Evolutionary conservation across 1,139 yeast species (phyloP), one percentile per base, ranked within the genome.

Genomic region (Maudiozyma humilis): DNA sequence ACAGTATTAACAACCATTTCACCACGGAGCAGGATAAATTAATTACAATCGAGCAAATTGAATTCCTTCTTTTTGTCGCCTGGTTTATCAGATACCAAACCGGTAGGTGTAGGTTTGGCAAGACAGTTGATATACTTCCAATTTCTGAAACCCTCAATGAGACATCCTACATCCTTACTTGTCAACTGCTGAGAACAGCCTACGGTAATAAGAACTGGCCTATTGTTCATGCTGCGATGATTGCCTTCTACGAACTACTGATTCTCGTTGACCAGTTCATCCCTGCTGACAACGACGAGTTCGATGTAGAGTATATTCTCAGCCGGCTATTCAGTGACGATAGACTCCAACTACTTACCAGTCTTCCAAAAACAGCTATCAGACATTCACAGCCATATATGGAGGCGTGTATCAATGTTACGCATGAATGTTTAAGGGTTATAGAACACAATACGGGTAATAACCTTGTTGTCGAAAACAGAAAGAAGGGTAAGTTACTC

Each of bases 131-230:
- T 15, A 34, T 52, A 42, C 8, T 53, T 52, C 20, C 80, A 2
- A 75, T 88, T 3, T 86, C 85, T 3, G 76, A 76, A 3, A 82
- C 80, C 1, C 66, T 89, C 36, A 75, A 79, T 49, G 86, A 81
- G 48, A 75, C 79, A 27, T 74, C 79, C 42, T 78, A 87, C 47
- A 72, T 78, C 37, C 68, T 82, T 34, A 69, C 85, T 25, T 69
- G 79, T 38, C 72, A 76, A 16, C 69, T 76, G 47, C 66, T 87
- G 59, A 66, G 82, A 34, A 73, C 71, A 18, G 73, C 82, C 8
- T 66, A 62, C 44, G 78, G 74, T 15, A 54, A 56, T 29, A 67
- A 72, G 57, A 64, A 69, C 36, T 77, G 80, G 77, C 70, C 73
- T 43, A 70, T 80, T 1, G 70, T 82, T 2, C 89, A 84, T 53